A percentile compares a stretch with the other conserved stretches of the same genome.
Evolutionary conservation across 1,139 yeast species (phyloP).

Genomic region (Geotrichum reessii): DNA sequence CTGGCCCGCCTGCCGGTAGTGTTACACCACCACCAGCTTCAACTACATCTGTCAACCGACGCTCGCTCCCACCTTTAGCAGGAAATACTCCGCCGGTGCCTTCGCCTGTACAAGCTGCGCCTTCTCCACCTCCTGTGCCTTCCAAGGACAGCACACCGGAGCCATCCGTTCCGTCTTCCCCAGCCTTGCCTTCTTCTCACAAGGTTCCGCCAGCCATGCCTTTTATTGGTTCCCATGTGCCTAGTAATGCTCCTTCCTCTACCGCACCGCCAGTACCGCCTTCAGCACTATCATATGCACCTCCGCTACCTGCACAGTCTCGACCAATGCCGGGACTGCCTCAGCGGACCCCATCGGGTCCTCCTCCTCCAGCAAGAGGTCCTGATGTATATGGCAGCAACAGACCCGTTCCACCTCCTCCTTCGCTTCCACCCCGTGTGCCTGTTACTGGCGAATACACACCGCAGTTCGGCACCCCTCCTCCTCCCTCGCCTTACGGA

Average conservation of each 20-base stretch:
- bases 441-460: slow-evolving; percentile 11
- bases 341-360: slow-evolving; percentile 21
- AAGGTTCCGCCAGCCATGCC: slow-evolving; percentile 35
- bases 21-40: slow-evolving; percentile 21
- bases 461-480: slow-evolving; percentile 18
- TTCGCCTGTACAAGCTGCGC: slow-evolving; percentile 21
- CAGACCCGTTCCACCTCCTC: slow-evolving; percentile 7
- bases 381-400: not conserved
- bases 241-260: slow-evolving; percentile 26
- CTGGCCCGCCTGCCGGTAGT: slow-evolving; percentile 27
- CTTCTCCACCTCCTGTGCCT: slow-evolving; percentile 22
- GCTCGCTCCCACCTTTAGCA: slow-evolving; percentile 35
- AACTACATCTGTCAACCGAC: slow-evolving; percentile 7
- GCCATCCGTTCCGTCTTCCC: slow-evolving; percentile 34
- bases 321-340: slow-evolving; percentile 23
- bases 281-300: slow-evolving; percentile 11
- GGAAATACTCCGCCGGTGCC: slow-evolving; percentile 24
- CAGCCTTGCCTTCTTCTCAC: slow-evolving; percentile 34
- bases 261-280: slow-evolving; percentile 20
- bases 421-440: slow-evolving; percentile 10
- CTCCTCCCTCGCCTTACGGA: slow-evolving; percentile 19
- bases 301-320: slow-evolving; percentile 19
- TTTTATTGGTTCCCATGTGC: slow-evolving; percentile 29
- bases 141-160: slow-evolving; percentile 23
- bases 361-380: slow-evolving; percentile 6